Evolutionary conservation across 805 yeast genomes (phyloP).

Genomic region (Danielia oregonensis): DNA sequence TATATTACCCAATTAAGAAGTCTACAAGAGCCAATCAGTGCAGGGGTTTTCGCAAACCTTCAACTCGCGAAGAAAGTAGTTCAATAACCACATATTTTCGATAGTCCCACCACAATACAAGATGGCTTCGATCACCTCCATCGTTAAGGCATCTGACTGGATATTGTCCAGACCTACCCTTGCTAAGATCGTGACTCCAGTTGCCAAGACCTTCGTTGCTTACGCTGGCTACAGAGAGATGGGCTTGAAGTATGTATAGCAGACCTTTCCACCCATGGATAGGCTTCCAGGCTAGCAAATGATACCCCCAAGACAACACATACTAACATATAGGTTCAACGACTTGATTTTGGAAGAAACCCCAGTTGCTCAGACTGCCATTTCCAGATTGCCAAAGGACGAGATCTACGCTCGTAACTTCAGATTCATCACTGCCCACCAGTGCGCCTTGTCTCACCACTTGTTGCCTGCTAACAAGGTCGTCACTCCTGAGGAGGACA

Average conservation of each 20-base stretch:
- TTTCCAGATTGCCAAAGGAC: conserved; percentile 78
- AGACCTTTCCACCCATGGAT: neutral
- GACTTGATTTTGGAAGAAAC: conserved; percentile 87
- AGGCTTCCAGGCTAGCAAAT: too few species aligned
- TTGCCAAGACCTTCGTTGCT: conserved; percentile 68
- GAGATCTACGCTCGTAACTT: conserved; percentile 87
- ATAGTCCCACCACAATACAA: too few species aligned
- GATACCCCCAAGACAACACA: too few species aligned
- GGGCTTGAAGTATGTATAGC: conserved; percentile 60
- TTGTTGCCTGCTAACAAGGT: conserved; percentile 78
- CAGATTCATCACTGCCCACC: conserved; percentile 91
- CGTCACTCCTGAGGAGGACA: conserved; percentile 75
- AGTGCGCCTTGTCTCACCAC: conserved; percentile 78
- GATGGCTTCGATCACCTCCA: conserved; percentile 63
- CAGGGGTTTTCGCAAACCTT: conserved; percentile 8
- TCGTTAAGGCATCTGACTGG: conserved; percentile 71
- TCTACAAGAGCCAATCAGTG: conserved; percentile 11
- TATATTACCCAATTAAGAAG: neutral
- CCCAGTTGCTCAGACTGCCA: conserved; percentile 81
- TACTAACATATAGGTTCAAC: conserved; percentile 53
- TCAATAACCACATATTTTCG: neutral
- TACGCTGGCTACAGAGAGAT: conserved; percentile 91
- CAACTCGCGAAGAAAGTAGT: conserved; percentile 6
- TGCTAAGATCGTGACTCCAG: conserved; percentile 72
- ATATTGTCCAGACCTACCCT: conserved; percentile 78